Conservation (phyloP, 306 rosid species). For the Trifolium repens region DNA sequence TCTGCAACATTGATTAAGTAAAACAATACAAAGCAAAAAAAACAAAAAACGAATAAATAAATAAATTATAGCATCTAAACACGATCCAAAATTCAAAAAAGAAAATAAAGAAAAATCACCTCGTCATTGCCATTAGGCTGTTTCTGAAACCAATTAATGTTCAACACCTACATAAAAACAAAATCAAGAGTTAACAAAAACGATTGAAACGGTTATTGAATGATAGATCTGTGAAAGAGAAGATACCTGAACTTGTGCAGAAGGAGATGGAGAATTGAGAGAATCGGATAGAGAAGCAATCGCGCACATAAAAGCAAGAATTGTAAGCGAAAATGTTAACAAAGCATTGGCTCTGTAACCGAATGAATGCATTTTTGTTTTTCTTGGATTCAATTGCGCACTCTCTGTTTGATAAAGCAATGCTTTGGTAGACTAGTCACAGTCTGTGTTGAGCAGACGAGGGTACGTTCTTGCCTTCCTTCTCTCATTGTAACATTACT, state of each 20-base stretch:
- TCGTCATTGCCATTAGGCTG: constrained; percentile 92
- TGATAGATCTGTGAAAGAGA: constrained; percentile 43
- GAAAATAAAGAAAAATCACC: constrained; percentile 47
- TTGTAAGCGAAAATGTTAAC: constrained; percentile 78
- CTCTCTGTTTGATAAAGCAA: constrained; percentile 8
- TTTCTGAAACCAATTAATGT: constrained; percentile 86
- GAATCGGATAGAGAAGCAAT: constrained; percentile 81
- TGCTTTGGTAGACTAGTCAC: background rate
- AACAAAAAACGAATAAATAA: no score
- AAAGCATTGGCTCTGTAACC: constrained; percentile 84
- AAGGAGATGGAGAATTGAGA: constrained; percentile 70
- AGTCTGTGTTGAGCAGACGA: background rate
- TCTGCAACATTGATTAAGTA: background rate
- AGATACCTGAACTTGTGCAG: constrained; percentile 73
- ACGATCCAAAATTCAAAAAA: constrained; percentile 19
- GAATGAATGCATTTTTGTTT: constrained; percentile 77
- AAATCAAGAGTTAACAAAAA: background rate
- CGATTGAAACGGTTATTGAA: background rate
- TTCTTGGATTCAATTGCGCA: background rate
- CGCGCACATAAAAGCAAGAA: constrained; percentile 81
- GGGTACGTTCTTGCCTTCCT: background rate
- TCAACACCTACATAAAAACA: constrained; percentile 58
- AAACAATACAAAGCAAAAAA: background rate
- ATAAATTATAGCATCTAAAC: background rate
- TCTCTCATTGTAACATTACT: no score